Base-by-base conservation (phyloP, 2,329 filamentous ascomycete species). In the Pseudocercospora eumusae region DNA sequence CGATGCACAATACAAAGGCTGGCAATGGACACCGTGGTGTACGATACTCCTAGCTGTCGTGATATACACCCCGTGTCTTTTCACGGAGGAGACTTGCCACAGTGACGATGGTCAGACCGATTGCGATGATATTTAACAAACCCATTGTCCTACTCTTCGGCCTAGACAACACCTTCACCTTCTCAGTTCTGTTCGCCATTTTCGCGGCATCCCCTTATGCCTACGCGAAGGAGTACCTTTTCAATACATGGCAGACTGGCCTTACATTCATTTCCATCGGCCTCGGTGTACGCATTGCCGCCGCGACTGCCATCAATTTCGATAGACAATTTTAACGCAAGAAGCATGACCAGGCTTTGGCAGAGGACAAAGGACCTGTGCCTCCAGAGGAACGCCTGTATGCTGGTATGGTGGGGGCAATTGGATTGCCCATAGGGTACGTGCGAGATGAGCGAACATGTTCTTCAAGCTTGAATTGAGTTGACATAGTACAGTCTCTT, bases 211-310 rank as follows among this genome's bases (percentile, higher is more conserved):
- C 69, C 33, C 73, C 73, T 2, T 72, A 68, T 57, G 68, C 76
- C 11, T 96, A 96, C 72, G 75, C 81, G 21, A 83, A 81, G 25
- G 86, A 89, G 31, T 89, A 96, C 74, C 86, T 84, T 18, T 92
- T 96, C 78, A 86, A 85, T 56, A 81, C 91, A 4, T 93, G 89
- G 81, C 89, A 96, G 75, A 81, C 85, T 15, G 93, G 92, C 13
- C 78, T 95, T 60, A 83, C 86, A 7, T 96, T 96, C 75, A 70
- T 93, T 42, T 89, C 87, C 4, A 83, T 91, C 62, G 81, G 89
- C 54, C 77, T 87, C 1, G 88, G 89, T 47, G 90, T 91, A 84
- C 59, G 89, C 0, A 49, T 82, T 9, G 88, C 81, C 13, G 81
- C 84, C 2, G 13, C 70, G 0, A 76, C 74, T 0, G 67, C 68